Evolutionary conservation across 2,329 filamentous ascomycete genomes (phyloP).

Genomic region (Cucurbitaria berberidis): DNA sequence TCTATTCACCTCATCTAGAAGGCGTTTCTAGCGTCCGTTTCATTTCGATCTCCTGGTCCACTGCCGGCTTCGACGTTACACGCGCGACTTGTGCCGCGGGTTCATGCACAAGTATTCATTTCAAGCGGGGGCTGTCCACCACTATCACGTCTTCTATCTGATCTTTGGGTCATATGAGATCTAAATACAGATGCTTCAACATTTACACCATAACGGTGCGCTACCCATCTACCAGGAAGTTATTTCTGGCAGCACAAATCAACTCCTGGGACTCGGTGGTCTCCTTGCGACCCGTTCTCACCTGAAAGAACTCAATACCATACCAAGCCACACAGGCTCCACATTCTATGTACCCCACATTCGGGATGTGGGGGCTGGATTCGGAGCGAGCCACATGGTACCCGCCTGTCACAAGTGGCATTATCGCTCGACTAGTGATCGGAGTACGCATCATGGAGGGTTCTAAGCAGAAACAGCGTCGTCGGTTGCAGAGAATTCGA

Average conservation of each 20-base stretch:
- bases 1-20: not conserved
- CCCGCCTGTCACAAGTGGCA: not conserved
- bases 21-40: not conserved
- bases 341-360: slow-evolving; percentile 9
- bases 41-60: not conserved
- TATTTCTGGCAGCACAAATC: not conserved
- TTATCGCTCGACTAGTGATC: not conserved
- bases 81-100: not conserved
- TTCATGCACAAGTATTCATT: not conserved
- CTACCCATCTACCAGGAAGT: not conserved
- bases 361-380: slow-evolving; percentile 14
- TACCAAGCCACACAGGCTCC: slow-evolving; percentile 5
- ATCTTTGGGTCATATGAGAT: not conserved
- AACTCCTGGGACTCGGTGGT: not conserved
- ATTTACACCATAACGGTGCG: not conserved
- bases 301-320: not conserved
- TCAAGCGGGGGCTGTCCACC: not conserved
- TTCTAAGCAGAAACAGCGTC: not conserved
- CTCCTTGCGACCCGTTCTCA: not conserved
- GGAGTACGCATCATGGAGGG: not conserved
- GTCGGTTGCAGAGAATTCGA: not conserved
- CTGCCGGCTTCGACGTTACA: not conserved
- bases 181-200: not conserved
- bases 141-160: not conserved
- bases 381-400: slow-evolving; percentile 7